Conservation (phyloP, 306 rosid genomes). For the Cyamopsis tetragonoloba region DNA sequence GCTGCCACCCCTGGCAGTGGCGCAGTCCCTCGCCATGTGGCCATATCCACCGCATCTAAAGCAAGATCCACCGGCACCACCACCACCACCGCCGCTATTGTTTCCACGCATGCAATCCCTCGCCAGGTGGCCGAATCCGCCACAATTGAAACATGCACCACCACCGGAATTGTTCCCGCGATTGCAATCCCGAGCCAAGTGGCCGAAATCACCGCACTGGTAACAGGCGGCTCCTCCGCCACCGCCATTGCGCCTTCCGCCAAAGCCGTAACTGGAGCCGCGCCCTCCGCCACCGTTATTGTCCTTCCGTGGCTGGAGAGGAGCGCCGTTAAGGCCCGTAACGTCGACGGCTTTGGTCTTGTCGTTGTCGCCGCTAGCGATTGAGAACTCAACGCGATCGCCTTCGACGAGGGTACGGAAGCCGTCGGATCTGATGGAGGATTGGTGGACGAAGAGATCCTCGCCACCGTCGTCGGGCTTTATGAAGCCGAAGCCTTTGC, state of each 20-base stretch:
- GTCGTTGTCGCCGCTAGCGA: slow-evolving; percentile 55
- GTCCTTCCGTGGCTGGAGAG: slow-evolving; percentile 42
- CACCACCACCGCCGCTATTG: slow-evolving; percentile 10
- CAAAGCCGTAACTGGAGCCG: not conserved
- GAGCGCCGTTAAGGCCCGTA: slow-evolving; percentile 56
- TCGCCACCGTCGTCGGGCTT: slow-evolving; percentile 71
- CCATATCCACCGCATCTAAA: slow-evolving; percentile 56
- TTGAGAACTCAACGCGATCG: slow-evolving; percentile 64
- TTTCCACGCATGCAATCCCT: slow-evolving; percentile 58
- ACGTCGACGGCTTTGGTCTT: slow-evolving; percentile 81
- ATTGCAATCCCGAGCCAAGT: slow-evolving; percentile 70
- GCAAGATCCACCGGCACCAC: slow-evolving; percentile 31
- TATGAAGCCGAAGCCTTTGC: slow-evolving; percentile 84
- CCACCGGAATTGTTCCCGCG: slow-evolving; percentile 35
- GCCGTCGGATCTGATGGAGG: slow-evolving; percentile 82
- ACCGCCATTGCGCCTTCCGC: slow-evolving; percentile 47
- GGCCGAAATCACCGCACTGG: slow-evolving; percentile 65
- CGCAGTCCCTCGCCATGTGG: slow-evolving; percentile 65
- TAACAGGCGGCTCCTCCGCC: slow-evolving; percentile 44
- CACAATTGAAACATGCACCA: slow-evolving; percentile 53
- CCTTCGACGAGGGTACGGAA: slow-evolving; percentile 63
- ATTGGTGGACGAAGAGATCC: slow-evolving; percentile 86
- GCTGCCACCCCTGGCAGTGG: not conserved
- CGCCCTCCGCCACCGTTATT: not conserved
- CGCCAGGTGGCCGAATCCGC: slow-evolving; percentile 66